Evolutionary conservation across 108 stramenopile species (phyloP).

Genomic region (Craspedostauros australis): DNA sequence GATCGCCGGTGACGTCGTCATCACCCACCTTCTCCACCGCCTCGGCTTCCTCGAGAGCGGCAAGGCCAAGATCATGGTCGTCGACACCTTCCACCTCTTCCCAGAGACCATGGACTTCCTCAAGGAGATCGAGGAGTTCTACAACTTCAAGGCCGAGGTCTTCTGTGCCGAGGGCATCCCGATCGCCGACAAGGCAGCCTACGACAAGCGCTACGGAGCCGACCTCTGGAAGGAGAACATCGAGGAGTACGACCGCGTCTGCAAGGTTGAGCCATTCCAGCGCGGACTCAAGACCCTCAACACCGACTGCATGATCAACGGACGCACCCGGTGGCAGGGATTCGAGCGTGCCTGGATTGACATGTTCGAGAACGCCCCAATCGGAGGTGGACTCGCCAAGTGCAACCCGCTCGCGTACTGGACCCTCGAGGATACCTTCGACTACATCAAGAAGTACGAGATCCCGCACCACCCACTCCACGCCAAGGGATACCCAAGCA

Average conservation of each 20-base stretch:
- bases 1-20: slow-evolving; percentile 87
- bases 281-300: slow-evolving; percentile 91
- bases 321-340: slow-evolving; percentile 95
- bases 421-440: slow-evolving; percentile 95
- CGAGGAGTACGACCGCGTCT: slow-evolving; percentile 91
- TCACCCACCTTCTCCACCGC: slow-evolving; percentile 79
- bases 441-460: slow-evolving; percentile 94
- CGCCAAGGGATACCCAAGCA: slow-evolving; percentile 94
- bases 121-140: slow-evolving; percentile 72
- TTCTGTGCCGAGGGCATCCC: slow-evolving; percentile 88
- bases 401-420: slow-evolving; percentile 97
- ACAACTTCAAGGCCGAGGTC: slow-evolving; percentile 93
- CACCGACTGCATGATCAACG: slow-evolving; percentile 97
- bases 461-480: slow-evolving; percentile 95
- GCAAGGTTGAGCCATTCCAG: slow-evolving; percentile 98
- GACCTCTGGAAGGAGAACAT: slow-evolving; percentile 97
- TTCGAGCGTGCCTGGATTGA: slow-evolving; percentile 95
- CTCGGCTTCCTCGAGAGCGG: slow-evolving; percentile 78
- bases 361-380: slow-evolving; percentile 88
- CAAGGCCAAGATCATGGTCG: slow-evolving; percentile 81
- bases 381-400: slow-evolving; percentile 90
- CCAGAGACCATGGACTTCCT: slow-evolving; percentile 91
- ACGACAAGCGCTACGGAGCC: slow-evolving; percentile 85
- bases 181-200: slow-evolving; percentile 84
- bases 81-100: slow-evolving; percentile 97